Base-by-base conservation (phyloP, 176 grass and related monocot species). In the Pharus latifolius region DNA sequence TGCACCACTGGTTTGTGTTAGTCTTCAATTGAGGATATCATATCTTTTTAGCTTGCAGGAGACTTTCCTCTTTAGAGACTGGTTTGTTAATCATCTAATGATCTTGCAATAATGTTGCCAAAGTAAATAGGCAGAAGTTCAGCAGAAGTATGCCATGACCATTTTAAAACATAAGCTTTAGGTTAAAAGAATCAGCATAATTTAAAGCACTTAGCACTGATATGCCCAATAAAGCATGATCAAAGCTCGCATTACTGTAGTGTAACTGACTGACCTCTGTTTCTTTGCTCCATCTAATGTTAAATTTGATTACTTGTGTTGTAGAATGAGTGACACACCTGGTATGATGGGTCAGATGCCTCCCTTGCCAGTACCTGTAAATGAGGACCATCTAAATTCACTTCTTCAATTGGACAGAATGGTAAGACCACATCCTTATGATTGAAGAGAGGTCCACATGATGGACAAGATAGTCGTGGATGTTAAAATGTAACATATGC, bases 331-430 rank as follows among this genome's bases (percentile, higher is more conserved):
- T 31, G 60, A 84, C 34, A 77, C 20, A 17, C 69, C 69, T 53
- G 87, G 91, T 45, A 69, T 91, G 22, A 91, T 96, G 73, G 63
- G 81, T 73, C 80, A 70, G 56, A 96, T 96, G 91, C 77, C 84
- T 84, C 70, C 87, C 27, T 77, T 91, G 61, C 69, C 69, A 17
- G 37, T 82, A 40, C 63, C 78, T 63, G 67, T 91, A 15, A 76
- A 96, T 41, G 84, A 88, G n/a, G 84, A 65, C 8, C 60, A 61
- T 16, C 75, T 96, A 43, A 81, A 79, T 77, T 85, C 60, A 53
- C 59, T 88, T 84, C 72, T 85, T 79, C 80, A 87, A 48, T 65
- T 76, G 38, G 40, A 75, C 35, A 82, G 83, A 74, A 76, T 74
- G 87, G 91, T 96, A 66, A 87, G 47, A 61, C 61, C 24, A 59